Percentiles rank a stretch among this genome's conserved stretches.
phyloP scores from a whole-genome alignment of 2,329 filamentous ascomycete genomes.

The Trichocomaceae sp. region DNA sequence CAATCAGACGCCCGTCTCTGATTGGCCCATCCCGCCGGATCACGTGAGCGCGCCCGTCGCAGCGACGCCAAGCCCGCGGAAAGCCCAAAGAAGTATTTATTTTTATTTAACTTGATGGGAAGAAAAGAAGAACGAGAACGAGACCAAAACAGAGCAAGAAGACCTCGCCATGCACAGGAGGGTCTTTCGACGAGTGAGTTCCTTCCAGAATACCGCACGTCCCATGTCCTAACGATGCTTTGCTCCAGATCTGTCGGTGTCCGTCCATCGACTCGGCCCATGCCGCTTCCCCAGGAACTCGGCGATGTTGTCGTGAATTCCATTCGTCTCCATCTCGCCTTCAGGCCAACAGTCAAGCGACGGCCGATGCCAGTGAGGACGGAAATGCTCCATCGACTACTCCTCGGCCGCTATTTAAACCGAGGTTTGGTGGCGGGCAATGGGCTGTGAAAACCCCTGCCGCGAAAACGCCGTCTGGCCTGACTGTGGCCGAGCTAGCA shows the following conservation, averaged over 20 bases:
- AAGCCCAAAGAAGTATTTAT: not conserved
- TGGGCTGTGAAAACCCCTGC: constrained; percentile 17
- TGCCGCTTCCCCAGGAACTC: constrained; percentile 23
- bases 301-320: constrained; percentile 29
- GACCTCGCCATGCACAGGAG: constrained; percentile 29
- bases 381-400: constrained; percentile 14
- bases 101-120: no score
- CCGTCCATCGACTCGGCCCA: constrained; percentile 35
- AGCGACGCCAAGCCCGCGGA: constrained; percentile 16
- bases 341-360: constrained; percentile 24
- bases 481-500: constrained; percentile 29
- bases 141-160: not conserved
- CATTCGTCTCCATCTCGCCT: constrained; percentile 23
- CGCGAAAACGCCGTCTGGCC: constrained; percentile 18
- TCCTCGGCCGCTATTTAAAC: constrained; percentile 1
- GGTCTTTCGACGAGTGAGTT: constrained; percentile 26
- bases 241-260: constrained; percentile 28
- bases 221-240: not conserved
- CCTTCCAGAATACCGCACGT: no score
- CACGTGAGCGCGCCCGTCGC: constrained; percentile 21
- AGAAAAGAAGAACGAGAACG: not conserved
- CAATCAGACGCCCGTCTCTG: constrained; percentile 15
- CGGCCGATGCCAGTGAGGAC: constrained; percentile 17
- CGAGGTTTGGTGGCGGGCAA: constrained; percentile 24
- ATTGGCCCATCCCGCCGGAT: constrained; percentile 29